Conservation (phyloP, 2,329 filamentous ascomycete genomes). For the Harringtonia lauricola region DNA sequence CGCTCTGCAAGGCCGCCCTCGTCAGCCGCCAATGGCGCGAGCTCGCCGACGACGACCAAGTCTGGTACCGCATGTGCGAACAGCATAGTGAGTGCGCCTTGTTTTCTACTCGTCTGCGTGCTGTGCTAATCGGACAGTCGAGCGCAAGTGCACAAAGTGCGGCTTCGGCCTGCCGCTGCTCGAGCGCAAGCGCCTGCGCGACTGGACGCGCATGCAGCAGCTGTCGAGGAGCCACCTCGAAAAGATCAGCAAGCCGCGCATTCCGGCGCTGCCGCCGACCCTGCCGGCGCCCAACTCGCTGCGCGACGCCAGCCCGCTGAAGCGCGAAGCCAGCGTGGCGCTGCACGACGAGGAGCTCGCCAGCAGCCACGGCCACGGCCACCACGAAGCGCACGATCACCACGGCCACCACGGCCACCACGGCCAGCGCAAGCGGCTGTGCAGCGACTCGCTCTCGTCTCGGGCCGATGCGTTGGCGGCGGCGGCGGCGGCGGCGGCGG, state of each 20-base stretch:
- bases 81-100: conserved; percentile 45
- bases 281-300: conserved; percentile 17
- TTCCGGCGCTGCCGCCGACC: conserved; percentile 16
- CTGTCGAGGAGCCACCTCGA: conserved; percentile 30
- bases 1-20: conserved; percentile 89
- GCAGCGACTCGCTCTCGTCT: not conserved
- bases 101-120: not conserved
- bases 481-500: not conserved
- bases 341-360: conserved; percentile 18
- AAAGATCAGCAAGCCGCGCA: conserved; percentile 13
- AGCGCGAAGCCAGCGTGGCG: conserved; percentile 23
- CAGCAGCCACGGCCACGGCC: conserved; percentile 22
- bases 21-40: conserved; percentile 82
- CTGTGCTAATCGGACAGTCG: conserved; percentile 30
- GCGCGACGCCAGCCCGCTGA: conserved; percentile 16
- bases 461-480: conserved; percentile 13
- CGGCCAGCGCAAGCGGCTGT: not conserved
- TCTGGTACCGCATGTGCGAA: conserved; percentile 98
- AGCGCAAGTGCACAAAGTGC: conserved; percentile 87
- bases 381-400: conserved; percentile 12
- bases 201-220: conserved; percentile 78
- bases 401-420: not conserved
- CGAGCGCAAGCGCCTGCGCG: conserved; percentile 77
- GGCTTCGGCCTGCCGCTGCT: conserved; percentile 88
- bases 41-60: conserved; percentile 91